Evolutionary conservation across 2,329 filamentous ascomycete species (phyloP), one percentile per base, ranked within the genome.

Genomic region (Calonectria multiphialidica): DNA sequence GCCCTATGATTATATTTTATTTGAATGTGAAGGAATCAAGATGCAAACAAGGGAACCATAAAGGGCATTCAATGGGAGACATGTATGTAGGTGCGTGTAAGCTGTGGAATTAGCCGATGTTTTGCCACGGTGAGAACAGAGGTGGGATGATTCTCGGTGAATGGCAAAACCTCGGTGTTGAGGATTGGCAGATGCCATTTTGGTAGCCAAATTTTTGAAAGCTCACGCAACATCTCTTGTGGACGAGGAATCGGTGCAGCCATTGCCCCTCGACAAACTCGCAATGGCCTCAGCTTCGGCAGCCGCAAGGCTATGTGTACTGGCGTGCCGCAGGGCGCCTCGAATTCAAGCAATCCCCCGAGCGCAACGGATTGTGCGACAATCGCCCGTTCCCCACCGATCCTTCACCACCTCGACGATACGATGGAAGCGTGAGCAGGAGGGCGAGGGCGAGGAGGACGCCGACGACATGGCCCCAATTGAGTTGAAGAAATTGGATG

Each of bases 261-360:
- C 72, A 79, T 77, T 77, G 77, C 69, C 62, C 72, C 68, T 72
- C 61, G 68, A 73, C 72, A 64, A 73, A 79, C 70, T 80, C 75
- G 75, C 75, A 76, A 86, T 86, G 84, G 82, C 84, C 72, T 82
- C 84, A 78, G 80, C 83, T 75, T 82, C 82, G 69, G 80, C 78
- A 75, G 82, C 82, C 76, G 79, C 80, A 67, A 81, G 84, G 78
- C 78, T 85, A 70, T 85, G 83, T 75, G 71, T 77, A 44, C 66
- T 82, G 71, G 78, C 80, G 49, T 85, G 83, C 75, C 82, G 81
- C 44, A 79, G 80, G 66, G 76, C 79, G 53, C 68, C 78, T 65
- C 75, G 76, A 66, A 70, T 77, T 12, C 78, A 75, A 44, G 74
- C 69, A 67, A 71, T 80, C 9, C 71, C 77, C 35, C 77, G 75